Percentiles rank a stretch among this genome's conserved stretches.
These are phyloP conservation scores for Lanmaoa rubissima DNA, from an alignment of 768 basidiomycete genomes.

Conservation along the genomic window DNA sequence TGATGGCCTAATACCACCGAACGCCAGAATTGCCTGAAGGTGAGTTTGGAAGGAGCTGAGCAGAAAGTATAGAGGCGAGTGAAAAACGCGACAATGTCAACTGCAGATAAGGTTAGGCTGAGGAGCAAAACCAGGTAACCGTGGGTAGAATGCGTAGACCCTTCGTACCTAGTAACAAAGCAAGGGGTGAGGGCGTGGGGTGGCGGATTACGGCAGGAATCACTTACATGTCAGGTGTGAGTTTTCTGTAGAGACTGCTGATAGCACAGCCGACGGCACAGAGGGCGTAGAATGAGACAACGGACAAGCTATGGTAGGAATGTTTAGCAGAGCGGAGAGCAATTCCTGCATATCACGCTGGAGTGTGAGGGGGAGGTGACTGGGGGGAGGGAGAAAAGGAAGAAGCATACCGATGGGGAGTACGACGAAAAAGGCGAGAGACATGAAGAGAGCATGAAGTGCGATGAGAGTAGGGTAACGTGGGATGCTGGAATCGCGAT, in stretches of 20 bases:
- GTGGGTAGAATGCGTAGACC: slow-evolving; percentile 57
- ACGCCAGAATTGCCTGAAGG: slow-evolving; percentile 53
- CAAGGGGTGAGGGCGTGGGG: slow-evolving; percentile 8
- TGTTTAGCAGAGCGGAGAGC: slow-evolving; percentile 77
- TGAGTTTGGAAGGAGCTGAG: slow-evolving; percentile 41
- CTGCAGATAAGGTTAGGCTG: slow-evolving; percentile 42
- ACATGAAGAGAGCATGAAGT: slow-evolving; percentile 72
- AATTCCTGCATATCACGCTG: slow-evolving; percentile 51
- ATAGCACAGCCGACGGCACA: slow-evolving; percentile 62
- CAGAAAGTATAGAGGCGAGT: slow-evolving; percentile 52
- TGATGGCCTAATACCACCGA: slow-evolving; percentile 53
- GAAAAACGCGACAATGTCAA: slow-evolving; percentile 54
- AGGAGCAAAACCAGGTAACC: slow-evolving; percentile 57
- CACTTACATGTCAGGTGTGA: slow-evolving; percentile 79
- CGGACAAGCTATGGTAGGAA: slow-evolving; percentile 54
- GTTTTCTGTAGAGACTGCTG: slow-evolving; percentile 69
- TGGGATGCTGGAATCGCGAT: slow-evolving; percentile 38
- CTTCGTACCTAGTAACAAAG: slow-evolving; percentile 57
- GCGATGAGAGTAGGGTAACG: slow-evolving; percentile 71
- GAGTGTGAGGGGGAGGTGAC: background rate
- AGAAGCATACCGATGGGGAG: slow-evolving; percentile 69
- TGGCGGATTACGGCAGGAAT: slow-evolving; percentile 18
- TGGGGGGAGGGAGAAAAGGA: background rate
- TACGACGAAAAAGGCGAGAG: slow-evolving; percentile 76
- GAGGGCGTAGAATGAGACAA: slow-evolving; percentile 63